Evolutionary conservation across 768 basidiomycete species (phyloP).

Genomic region (Tulasnella sp.): DNA sequence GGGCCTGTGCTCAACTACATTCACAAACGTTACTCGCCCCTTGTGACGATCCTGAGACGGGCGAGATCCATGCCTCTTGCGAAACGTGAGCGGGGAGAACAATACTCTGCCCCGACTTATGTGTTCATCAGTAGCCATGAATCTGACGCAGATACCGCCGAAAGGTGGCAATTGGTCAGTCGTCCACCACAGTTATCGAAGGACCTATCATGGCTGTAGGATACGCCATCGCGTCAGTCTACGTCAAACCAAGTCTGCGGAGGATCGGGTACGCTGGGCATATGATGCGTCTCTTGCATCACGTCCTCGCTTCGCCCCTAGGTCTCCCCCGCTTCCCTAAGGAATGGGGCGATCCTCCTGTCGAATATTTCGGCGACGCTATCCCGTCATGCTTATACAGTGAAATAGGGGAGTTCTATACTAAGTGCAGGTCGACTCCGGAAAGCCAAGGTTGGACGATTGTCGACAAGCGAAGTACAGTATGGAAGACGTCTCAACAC

Average conservation of each 20-base stretch:
- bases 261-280: slow-evolving; percentile 47
- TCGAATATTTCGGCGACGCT: slow-evolving; percentile 32
- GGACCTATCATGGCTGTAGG: slow-evolving; percentile 29
- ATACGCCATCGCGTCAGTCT: slow-evolving; percentile 50
- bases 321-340: slow-evolving; percentile 32
- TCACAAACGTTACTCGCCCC: slow-evolving; percentile 46
- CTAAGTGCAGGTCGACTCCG: slow-evolving; percentile 30
- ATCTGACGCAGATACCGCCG: slow-evolving; percentile 29
- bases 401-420: slow-evolving; percentile 45
- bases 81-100: slow-evolving; percentile 40
- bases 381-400: slow-evolving; percentile 44
- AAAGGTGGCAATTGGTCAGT: slow-evolving; percentile 25
- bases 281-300: slow-evolving; percentile 57
- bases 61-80: slow-evolving; percentile 50
- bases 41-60: slow-evolving; percentile 37
- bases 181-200: not conserved
- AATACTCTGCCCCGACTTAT: not conserved
- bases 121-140: not conserved
- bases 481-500: slow-evolving; percentile 25
- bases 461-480: slow-evolving; percentile 30
- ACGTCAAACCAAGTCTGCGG: slow-evolving; percentile 40
- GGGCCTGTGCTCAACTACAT: too few species aligned
- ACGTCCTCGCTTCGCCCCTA: slow-evolving; percentile 35
- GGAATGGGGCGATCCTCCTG: slow-evolving; percentile 35
- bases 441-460: slow-evolving; percentile 37